Conservation (phyloP, 345 rosid species). For the Toxicodendron radicans region DNA sequence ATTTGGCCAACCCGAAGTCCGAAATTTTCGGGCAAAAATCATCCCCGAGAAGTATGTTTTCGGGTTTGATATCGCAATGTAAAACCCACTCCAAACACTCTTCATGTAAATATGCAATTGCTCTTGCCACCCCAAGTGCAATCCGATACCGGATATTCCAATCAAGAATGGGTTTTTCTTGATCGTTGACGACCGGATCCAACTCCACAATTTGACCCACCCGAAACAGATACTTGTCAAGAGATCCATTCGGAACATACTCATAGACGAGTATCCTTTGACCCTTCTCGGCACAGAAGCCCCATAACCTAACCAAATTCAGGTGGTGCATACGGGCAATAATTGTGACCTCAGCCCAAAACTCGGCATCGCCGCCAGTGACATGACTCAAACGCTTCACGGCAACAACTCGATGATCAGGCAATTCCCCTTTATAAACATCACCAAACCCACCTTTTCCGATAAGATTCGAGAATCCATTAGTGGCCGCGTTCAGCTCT, state of each 20-base stretch:
- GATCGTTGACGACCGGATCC: constrained; percentile 2
- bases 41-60: constrained; percentile 63
- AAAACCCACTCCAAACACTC: constrained; percentile 72
- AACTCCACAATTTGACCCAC: constrained; percentile 23
- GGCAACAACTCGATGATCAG: constrained; percentile 57
- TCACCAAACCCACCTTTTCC: constrained; percentile 75
- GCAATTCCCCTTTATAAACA: constrained; percentile 59
- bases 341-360: constrained; percentile 69
- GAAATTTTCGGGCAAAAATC: constrained; percentile 67
- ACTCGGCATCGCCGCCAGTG: constrained; percentile 61
- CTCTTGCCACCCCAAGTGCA: constrained; percentile 65
- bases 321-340: constrained; percentile 74
- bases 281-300: constrained; percentile 68
- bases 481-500: constrained; percentile 59
- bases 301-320: constrained; percentile 63
- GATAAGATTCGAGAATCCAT: constrained; percentile 45
- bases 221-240: constrained; percentile 46
- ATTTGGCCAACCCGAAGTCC: constrained; percentile 68
- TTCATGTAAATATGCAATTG: constrained; percentile 73
- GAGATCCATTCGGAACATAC: constrained; percentile 65
- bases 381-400: constrained; percentile 68
- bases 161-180: constrained; percentile 37
- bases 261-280: constrained; percentile 64
- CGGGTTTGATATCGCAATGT: constrained; percentile 68
- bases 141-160: constrained; percentile 63